Conservation (phyloP, 257 asterid genomes). For the Solanum paucissectum region DNA sequence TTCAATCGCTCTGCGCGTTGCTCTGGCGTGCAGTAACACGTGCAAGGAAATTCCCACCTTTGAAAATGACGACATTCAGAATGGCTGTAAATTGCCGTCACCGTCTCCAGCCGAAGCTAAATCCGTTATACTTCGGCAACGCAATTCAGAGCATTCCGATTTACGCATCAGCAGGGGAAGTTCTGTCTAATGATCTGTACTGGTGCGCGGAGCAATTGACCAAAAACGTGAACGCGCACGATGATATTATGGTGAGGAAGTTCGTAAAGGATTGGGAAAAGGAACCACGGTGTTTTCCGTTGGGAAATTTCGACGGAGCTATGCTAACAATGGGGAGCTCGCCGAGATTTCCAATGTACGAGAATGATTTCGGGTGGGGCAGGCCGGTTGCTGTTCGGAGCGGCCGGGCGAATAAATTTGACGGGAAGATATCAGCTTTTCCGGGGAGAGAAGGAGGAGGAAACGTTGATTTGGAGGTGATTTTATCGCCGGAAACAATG, state of each 20-base stretch:
- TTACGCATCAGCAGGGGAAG: conserved; percentile 21
- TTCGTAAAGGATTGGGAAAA: conserved; percentile 21
- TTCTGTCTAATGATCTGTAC: conserved; percentile 8
- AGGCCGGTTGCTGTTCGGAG: conserved; percentile 33
- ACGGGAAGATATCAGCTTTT: conserved; percentile 20
- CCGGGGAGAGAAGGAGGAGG: conserved; percentile 32
- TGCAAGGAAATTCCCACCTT: conserved; percentile 32
- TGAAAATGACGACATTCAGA: conserved; percentile 38
- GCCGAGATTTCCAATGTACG: conserved; percentile 13
- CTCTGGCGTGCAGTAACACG: conserved; percentile 54
- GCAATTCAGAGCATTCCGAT: conserved; percentile 29
- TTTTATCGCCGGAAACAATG: conserved; percentile 29
- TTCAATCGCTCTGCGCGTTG: conserved; percentile 44
- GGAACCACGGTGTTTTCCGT: conserved; percentile 47
- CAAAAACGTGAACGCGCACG: conserved; percentile 17
- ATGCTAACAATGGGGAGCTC: conserved; percentile 46
- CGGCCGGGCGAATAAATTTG: conserved; percentile 27
- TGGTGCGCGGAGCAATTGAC: conserved; percentile 37
- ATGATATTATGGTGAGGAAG: conserved; percentile 12
- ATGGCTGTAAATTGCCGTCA: conserved; percentile 62
- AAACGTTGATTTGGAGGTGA: conserved; percentile 39
- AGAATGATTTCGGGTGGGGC: not conserved
- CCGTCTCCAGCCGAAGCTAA: conserved; percentile 46
- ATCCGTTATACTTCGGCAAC: conserved; percentile 33
- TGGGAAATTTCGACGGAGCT: conserved; percentile 51